Percentiles rank a stretch among this genome's conserved stretches.
phyloP scores from a whole-genome alignment of 2,329 filamentous ascomycete species.

The Clarireedia monteithiana region DNA sequence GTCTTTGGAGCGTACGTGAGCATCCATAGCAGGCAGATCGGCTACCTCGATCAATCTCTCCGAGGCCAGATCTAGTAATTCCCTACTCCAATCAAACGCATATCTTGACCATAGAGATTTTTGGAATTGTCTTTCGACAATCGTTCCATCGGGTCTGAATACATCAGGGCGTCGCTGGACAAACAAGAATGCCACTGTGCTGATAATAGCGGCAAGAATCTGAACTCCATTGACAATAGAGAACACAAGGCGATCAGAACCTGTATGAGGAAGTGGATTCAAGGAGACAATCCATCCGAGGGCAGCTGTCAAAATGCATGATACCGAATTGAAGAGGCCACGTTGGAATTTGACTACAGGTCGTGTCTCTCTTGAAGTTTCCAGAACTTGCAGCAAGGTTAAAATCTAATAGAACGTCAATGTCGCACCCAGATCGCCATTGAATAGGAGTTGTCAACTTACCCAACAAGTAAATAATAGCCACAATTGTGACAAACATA shows the following conservation, averaged over 20 bases:
- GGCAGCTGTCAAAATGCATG: slow-evolving; percentile 13
- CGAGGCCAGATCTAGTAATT: slow-evolving; percentile 45
- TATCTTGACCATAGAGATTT: slow-evolving; percentile 51
- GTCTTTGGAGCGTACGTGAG: slow-evolving; percentile 42
- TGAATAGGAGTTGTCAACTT: slow-evolving; percentile 27
- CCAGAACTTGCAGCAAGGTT: slow-evolving; percentile 32
- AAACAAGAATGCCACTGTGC: slow-evolving; percentile 11
- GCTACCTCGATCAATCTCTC: slow-evolving; percentile 52
- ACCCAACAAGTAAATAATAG: slow-evolving; percentile 54
- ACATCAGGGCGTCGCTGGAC: slow-evolving; percentile 61
- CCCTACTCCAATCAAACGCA: slow-evolving; percentile 56
- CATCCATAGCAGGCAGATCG: slow-evolving; percentile 54
- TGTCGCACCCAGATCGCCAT: slow-evolving; percentile 16
- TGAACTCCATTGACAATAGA: slow-evolving; percentile 11
- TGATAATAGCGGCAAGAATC: slow-evolving; percentile 7
- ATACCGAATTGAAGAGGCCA: slow-evolving; percentile 9
- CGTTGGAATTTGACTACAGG: slow-evolving; percentile 15
- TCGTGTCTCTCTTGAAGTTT: slow-evolving; percentile 11
- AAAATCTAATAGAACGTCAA: slow-evolving; percentile 33
- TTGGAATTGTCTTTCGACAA: slow-evolving; percentile 58
- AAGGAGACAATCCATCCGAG: slow-evolving; percentile 9
- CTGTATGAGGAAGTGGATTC: not conserved
- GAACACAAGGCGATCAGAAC: slow-evolving; percentile 1
- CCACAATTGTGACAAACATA: slow-evolving; percentile 46
- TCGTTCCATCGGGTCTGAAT: slow-evolving; percentile 42